A percentile compares a stretch with the other conserved stretches of the same genome.
Evolutionary conservation across 1,139 yeast species (phyloP).

Genomic region (Meyerozyma athensensis): DNA sequence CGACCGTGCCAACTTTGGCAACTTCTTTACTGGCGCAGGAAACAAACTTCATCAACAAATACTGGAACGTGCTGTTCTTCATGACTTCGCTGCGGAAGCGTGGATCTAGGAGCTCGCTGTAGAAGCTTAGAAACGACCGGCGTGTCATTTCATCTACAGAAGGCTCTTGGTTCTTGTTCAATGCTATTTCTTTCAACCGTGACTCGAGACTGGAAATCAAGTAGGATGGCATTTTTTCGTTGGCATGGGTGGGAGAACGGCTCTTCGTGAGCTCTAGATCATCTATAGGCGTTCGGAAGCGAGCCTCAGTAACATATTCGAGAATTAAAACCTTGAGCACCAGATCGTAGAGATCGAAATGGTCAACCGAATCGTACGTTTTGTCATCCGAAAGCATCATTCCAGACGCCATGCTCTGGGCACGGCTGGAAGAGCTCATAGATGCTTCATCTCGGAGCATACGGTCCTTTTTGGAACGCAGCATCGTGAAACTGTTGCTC

Average conservation of each 20-base stretch:
- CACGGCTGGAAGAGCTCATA: slow-evolving; percentile 7
- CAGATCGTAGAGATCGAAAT: slow-evolving; percentile 30
- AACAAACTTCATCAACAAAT: slow-evolving; percentile 61
- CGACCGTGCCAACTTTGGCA: slow-evolving; percentile 42
- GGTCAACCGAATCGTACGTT: slow-evolving; percentile 24
- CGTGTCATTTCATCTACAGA: slow-evolving; percentile 34
- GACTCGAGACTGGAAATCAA: slow-evolving; percentile 44
- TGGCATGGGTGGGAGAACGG: slow-evolving; percentile 8
- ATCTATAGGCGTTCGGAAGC: slow-evolving; percentile 43
- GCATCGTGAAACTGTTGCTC: slow-evolving; percentile 4
- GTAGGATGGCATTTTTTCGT: slow-evolving; percentile 40
- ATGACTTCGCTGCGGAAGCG: slow-evolving; percentile 32
- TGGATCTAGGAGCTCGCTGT: slow-evolving; percentile 58
- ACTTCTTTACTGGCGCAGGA: slow-evolving; percentile 63
- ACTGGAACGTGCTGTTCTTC: slow-evolving; percentile 51
- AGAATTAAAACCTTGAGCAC: slow-evolving; percentile 47
- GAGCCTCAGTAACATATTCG: slow-evolving; percentile 55
- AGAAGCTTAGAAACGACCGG: slow-evolving; percentile 51
- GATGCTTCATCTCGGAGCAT: slow-evolving; percentile 7
- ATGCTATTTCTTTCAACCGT: slow-evolving; percentile 50
- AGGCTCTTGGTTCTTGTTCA: slow-evolving; percentile 38
- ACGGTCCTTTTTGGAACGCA: slow-evolving; percentile 2
- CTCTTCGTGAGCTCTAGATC: slow-evolving; percentile 8
- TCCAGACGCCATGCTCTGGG: slow-evolving; percentile 24
- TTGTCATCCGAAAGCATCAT: slow-evolving; percentile 18